Conservation (phyloP, 1,139 yeast genomes). For the Pichia cactophila region DNA sequence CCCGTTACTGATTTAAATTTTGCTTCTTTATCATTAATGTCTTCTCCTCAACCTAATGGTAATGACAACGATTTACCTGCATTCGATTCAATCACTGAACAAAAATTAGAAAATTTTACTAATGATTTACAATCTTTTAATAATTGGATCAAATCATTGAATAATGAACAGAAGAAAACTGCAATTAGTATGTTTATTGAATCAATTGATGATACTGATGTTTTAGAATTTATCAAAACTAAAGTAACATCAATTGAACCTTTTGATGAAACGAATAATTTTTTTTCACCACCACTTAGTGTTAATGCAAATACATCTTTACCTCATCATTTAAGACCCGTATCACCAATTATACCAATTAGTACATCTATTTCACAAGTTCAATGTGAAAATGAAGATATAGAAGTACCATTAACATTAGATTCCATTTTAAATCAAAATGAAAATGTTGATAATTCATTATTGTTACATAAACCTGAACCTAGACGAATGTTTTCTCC, state of each 20-base stretch:
- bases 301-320: conserved; percentile 3
- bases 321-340: conserved; percentile 22
- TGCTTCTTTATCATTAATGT: conserved; percentile 1
- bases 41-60: conserved; percentile 15
- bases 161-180: conserved; percentile 47
- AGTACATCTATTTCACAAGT: conserved; percentile 18
- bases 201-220: conserved; percentile 41
- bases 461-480: conserved; percentile 5
- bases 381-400: background rate
- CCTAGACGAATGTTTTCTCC: conserved; percentile 12
- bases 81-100: conserved; percentile 26
- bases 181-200: conserved; percentile 53
- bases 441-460: background rate
- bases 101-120: conserved; percentile 32
- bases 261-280: background rate
- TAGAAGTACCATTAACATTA: conserved; percentile 26
- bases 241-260: conserved; percentile 1
- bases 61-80: conserved; percentile 28
- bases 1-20: conserved; percentile 7
- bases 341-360: conserved; percentile 26
- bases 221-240: conserved; percentile 16
- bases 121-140: conserved; percentile 45
- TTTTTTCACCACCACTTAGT: conserved; percentile 12
- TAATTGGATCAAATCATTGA: conserved; percentile 54
- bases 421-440: conserved; percentile 30